Evolutionary conservation across 2,329 filamentous ascomycete genomes (phyloP).

Genomic region (Teratosphaeria nubilosa): DNA sequence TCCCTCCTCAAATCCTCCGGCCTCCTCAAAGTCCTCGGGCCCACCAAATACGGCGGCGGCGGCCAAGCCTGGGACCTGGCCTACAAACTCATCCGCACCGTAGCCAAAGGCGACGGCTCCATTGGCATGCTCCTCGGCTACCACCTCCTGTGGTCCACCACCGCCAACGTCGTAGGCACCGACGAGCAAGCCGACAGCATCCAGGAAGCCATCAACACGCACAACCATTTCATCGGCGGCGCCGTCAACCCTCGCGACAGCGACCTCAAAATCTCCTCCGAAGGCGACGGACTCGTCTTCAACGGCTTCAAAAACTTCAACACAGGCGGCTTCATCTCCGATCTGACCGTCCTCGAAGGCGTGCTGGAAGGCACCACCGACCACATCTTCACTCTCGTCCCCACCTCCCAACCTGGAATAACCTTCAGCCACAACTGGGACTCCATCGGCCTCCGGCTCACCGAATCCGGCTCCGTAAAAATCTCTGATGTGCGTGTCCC

Average conservation of each 20-base stretch:
- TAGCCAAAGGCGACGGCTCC: constrained; percentile 54
- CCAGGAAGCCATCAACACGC: constrained; percentile 48
- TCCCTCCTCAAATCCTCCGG: constrained; percentile 43
- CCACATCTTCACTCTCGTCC: constrained; percentile 54
- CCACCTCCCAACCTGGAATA: constrained; percentile 49
- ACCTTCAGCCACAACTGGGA: constrained; percentile 53
- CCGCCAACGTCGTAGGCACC: constrained; percentile 50
- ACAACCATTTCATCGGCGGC: constrained; percentile 57
- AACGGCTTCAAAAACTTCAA: constrained; percentile 57
- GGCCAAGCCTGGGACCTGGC: constrained; percentile 45
- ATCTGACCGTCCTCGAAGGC: constrained; percentile 56
- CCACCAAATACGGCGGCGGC: constrained; percentile 42
- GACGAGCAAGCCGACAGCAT: constrained; percentile 49
- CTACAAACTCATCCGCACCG: constrained; percentile 51
- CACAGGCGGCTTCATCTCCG: constrained; percentile 56
- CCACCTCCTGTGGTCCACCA: constrained; percentile 54
- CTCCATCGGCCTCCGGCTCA: constrained; percentile 53
- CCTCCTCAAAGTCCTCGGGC: constrained; percentile 41
- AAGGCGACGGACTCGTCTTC: constrained; percentile 48
- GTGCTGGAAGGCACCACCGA: constrained; percentile 47
- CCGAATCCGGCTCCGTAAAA: constrained; percentile 53
- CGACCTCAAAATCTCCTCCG: constrained; percentile 46
- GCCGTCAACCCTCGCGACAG: constrained; percentile 56
- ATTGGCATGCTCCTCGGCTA: constrained; percentile 58
- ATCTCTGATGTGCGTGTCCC: constrained; percentile 48